phyloP scores from a whole-genome alignment of 805 yeast species.

The Pichia scutulata region DNA sequence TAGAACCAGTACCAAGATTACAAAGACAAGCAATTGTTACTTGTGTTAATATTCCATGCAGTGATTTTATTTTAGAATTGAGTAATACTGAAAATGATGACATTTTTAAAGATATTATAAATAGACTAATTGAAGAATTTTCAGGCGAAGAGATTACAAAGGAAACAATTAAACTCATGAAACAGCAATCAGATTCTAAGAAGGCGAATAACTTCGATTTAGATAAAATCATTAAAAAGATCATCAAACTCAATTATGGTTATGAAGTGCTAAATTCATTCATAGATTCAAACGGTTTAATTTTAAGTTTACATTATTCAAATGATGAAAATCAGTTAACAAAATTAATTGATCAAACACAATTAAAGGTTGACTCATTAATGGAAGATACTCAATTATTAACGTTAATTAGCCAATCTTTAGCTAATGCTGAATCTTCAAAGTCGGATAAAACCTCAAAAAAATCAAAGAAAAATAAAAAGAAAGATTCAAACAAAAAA shows the following conservation, averaged over 20 bases:
- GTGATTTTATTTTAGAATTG: slow-evolving; percentile 57
- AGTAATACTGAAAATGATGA: slow-evolving; percentile 49
- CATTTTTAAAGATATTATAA: slow-evolving; percentile 58
- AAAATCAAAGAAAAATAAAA: slow-evolving; percentile 15
- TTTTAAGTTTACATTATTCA: slow-evolving; percentile 51
- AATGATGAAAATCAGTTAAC: slow-evolving; percentile 38
- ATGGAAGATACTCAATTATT: slow-evolving; percentile 37
- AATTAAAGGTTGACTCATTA: slow-evolving; percentile 27
- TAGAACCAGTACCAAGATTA: slow-evolving; percentile 49
- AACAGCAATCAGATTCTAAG: slow-evolving; percentile 16
- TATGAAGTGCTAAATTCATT: slow-evolving; percentile 56
- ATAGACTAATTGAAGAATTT: slow-evolving; percentile 59
- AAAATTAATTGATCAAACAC: slow-evolving; percentile 41
- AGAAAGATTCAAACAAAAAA: slow-evolving; percentile 1
- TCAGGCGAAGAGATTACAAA: slow-evolving; percentile 51
- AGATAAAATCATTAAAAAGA: slow-evolving; percentile 38
- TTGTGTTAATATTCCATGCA: slow-evolving; percentile 59
- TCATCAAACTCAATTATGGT: slow-evolving; percentile 41
- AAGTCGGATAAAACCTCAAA: slow-evolving; percentile 1
- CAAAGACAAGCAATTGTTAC: slow-evolving; percentile 78
- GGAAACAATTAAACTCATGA: slow-evolving; percentile 34
- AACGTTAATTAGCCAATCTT: slow-evolving; percentile 40
- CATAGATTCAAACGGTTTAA: slow-evolving; percentile 65
- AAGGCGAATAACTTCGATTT: slow-evolving; percentile 26
- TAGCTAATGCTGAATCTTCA: slow-evolving; percentile 20